phyloP scores from a whole-genome alignment of 768 basidiomycete genomes.

The Mycena venus region DNA sequence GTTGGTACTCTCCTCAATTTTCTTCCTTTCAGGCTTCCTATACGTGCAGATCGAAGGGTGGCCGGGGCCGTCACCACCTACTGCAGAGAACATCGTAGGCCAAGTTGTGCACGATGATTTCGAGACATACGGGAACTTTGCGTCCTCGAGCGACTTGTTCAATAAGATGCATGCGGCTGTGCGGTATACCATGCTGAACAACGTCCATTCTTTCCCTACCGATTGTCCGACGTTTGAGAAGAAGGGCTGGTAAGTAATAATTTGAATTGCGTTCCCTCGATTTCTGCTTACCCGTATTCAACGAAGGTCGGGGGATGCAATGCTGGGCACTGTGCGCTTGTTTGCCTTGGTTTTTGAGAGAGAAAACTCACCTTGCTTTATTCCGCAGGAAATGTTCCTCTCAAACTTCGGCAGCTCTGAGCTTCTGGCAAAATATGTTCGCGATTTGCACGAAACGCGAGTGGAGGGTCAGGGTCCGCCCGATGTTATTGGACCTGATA shows the following conservation, averaged over 20 bases:
- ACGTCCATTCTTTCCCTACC: slow-evolving; percentile 37
- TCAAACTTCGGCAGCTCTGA: slow-evolving; percentile 40
- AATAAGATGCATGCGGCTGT: slow-evolving; percentile 36
- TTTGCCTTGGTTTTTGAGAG: too few species aligned
- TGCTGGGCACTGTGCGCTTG: slow-evolving; percentile 41
- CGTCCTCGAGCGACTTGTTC: slow-evolving; percentile 32
- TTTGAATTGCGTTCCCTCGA: neutral
- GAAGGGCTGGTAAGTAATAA: slow-evolving; percentile 39
- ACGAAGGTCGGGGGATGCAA: slow-evolving; percentile 41
- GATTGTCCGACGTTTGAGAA: slow-evolving; percentile 47
- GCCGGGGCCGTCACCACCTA: slow-evolving; percentile 31
- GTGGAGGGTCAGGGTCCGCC: slow-evolving; percentile 35
- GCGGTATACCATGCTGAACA: slow-evolving; percentile 37
- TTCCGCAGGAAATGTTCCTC: slow-evolving; percentile 44
- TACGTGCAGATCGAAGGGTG: slow-evolving; percentile 39
- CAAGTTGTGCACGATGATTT: slow-evolving; percentile 40
- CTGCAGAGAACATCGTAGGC: slow-evolving; percentile 32
- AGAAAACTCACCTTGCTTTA: neutral
- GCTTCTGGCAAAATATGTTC: slow-evolving; percentile 41
- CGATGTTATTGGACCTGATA: slow-evolving; percentile 43
- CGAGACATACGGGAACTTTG: slow-evolving; percentile 27
- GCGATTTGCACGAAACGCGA: slow-evolving; percentile 41
- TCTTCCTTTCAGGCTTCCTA: slow-evolving; percentile 21
- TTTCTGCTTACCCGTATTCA: neutral
- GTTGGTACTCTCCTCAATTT: neutral